A percentile compares a stretch with the other conserved stretches of the same genome.
Conservation (phyloP, 2,329 filamentous ascomycete species). For the Stromatinia cepivora region DNA sequence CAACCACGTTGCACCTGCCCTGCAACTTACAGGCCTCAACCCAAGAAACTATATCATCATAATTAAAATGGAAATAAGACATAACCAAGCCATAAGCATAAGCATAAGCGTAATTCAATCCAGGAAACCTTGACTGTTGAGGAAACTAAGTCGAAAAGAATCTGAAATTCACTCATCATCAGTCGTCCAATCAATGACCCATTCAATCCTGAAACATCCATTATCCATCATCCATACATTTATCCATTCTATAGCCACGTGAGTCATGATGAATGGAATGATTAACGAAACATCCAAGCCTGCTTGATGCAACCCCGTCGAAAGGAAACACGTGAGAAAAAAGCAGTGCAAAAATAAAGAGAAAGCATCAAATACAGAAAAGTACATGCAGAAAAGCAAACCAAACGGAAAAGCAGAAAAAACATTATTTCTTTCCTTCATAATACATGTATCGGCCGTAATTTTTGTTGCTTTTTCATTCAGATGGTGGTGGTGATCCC, state of each 20-base stretch:
- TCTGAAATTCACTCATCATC: neutral
- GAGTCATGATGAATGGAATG: neutral
- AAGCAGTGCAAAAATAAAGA: neutral
- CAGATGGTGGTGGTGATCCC: neutral
- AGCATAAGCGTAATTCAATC: neutral
- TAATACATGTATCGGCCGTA: conserved; percentile 15
- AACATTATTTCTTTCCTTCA: conserved; percentile 5
- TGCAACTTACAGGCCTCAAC: neutral
- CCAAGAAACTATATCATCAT: neutral
- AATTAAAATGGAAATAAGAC: conserved; percentile 1
- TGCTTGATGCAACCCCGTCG: conserved; percentile 3
- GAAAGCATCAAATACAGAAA: neutral
- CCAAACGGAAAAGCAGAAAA: neutral
- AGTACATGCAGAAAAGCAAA: conserved; percentile 11
- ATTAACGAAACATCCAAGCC: conserved; percentile 8
- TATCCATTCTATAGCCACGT: neutral
- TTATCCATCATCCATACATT: conserved; percentile 4
- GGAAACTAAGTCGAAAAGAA: neutral
- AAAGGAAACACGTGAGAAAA: neutral
- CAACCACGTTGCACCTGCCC: neutral
- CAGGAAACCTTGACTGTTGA: neutral
- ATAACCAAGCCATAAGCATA: neutral
- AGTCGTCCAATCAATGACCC: neutral
- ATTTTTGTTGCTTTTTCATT: neutral
- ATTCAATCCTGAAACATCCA: neutral